Evolutionary conservation across 2,329 filamentous ascomycete species (phyloP).

Genomic region (Trichoderma harzianum): DNA sequence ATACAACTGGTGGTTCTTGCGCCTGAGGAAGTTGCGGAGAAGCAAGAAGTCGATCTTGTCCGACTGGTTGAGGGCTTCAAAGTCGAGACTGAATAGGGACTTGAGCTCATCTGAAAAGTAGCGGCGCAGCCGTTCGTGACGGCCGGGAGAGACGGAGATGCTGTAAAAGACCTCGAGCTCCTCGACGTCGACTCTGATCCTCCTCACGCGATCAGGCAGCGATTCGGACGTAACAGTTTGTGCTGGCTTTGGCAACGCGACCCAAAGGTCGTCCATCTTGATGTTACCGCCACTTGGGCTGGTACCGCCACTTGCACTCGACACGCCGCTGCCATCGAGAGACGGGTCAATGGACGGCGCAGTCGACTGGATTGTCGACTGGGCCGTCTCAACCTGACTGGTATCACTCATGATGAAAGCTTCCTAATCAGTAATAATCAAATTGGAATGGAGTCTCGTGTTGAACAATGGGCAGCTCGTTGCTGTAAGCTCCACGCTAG

Average conservation of each 20-base stretch:
- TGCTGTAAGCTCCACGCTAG: constrained; percentile 11
- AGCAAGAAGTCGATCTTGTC: constrained; percentile 49
- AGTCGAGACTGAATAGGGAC: constrained; percentile 25
- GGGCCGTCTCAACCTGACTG: neutral
- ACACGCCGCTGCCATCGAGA: neutral
- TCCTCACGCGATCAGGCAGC: constrained; percentile 41
- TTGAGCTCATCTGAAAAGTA: constrained; percentile 44
- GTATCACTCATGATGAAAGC: neutral
- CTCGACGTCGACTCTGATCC: constrained; percentile 42
- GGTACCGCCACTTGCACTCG: constrained; percentile 3
- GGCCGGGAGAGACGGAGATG: constrained; percentile 42
- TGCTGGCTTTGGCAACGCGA: constrained; percentile 18
- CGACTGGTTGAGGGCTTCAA: constrained; percentile 37
- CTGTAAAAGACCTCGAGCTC: constrained; percentile 50
- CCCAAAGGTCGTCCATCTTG: constrained; percentile 22
- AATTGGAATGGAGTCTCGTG: neutral
- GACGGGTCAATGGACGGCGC: constrained; percentile 3
- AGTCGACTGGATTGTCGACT: neutral
- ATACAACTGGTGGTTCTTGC: constrained; percentile 36
- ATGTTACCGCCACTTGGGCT: constrained; percentile 9
- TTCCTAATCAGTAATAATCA: neutral
- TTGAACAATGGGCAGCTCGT: neutral
- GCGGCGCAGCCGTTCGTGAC: constrained; percentile 36
- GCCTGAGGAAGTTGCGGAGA: constrained; percentile 44
- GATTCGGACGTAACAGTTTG: constrained; percentile 26